These are phyloP conservation scores for Lactifluus echinatus DNA, from an alignment of 768 basidiomycete genomes.

Conservation along the genomic window DNA sequence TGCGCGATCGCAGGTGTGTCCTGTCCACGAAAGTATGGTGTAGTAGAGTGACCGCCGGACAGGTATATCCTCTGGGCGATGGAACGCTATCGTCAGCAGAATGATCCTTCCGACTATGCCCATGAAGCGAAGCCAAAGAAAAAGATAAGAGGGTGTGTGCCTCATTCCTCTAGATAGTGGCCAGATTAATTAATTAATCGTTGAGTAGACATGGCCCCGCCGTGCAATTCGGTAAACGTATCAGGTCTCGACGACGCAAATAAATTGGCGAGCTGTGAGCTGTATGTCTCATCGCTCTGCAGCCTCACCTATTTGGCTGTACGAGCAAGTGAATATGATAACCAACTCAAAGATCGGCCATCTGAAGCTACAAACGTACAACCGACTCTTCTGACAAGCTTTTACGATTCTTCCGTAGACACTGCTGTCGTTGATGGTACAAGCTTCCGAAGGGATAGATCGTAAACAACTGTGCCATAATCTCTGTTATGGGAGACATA, in stretches of 20 bases:
- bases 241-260: slow-evolving; percentile 43
- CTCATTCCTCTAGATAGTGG: neutral
- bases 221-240: slow-evolving; percentile 65
- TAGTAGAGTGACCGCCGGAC: neutral
- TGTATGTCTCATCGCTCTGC: neutral
- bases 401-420: slow-evolving; percentile 6
- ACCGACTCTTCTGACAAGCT: neutral
- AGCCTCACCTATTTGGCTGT: neutral
- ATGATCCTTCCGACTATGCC: slow-evolving; percentile 49
- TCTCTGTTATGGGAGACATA: slow-evolving; percentile 3
- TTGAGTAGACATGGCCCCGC: slow-evolving; percentile 58
- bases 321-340: neutral
- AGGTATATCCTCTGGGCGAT: slow-evolving; percentile 84
- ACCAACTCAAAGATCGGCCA: neutral
- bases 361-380: neutral
- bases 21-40: neutral
- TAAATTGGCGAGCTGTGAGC: neutral
- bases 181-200: neutral
- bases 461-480: slow-evolving; percentile 60
- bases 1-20: slow-evolving; percentile 63
- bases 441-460: slow-evolving; percentile 70
- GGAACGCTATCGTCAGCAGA: slow-evolving; percentile 63
- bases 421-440: slow-evolving; percentile 25
- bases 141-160: slow-evolving; percentile 72
- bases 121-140: slow-evolving; percentile 63